A percentile compares a stretch with the other conserved stretches of the same genome.
Conservation (phyloP, 805 yeast genomes). For the Hanseniaspora thailandica region DNA sequence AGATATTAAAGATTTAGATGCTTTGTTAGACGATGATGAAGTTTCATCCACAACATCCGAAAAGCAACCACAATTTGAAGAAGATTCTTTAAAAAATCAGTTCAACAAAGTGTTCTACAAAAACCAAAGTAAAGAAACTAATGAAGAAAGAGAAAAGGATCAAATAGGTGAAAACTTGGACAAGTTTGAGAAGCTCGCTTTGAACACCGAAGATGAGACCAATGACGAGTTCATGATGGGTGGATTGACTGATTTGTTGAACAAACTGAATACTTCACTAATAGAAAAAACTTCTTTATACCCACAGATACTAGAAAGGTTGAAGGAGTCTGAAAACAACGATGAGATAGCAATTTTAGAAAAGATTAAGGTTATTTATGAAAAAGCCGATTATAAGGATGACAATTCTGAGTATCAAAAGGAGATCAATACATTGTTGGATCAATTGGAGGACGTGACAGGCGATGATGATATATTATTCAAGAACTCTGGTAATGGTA, state of each 20-base stretch:
- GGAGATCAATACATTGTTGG: neutral
- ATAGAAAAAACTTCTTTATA: neutral
- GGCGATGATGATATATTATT: neutral
- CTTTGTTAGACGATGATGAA: constrained; percentile 6
- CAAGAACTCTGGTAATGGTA: neutral
- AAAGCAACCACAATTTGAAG: neutral
- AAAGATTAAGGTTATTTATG: neutral
- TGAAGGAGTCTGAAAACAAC: neutral
- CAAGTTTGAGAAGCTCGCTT: neutral
- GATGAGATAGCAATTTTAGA: neutral
- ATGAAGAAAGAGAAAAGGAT: neutral
- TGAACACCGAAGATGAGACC: neutral
- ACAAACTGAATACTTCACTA: neutral
- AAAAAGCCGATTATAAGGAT: neutral
- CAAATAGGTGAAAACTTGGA: neutral
- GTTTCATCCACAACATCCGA: neutral
- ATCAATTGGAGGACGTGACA: neutral
- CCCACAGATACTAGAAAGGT: neutral
- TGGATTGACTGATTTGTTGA: neutral
- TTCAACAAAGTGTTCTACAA: constrained; percentile 13
- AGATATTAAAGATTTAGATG: constrained; percentile 10
- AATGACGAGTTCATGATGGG: neutral
- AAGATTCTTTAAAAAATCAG: constrained; percentile 1
- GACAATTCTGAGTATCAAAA: neutral
- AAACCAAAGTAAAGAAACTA: neutral